These are phyloP conservation scores for Suillus americanus DNA, from an alignment of 768 basidiomycete species.

Conservation along the genomic window DNA sequence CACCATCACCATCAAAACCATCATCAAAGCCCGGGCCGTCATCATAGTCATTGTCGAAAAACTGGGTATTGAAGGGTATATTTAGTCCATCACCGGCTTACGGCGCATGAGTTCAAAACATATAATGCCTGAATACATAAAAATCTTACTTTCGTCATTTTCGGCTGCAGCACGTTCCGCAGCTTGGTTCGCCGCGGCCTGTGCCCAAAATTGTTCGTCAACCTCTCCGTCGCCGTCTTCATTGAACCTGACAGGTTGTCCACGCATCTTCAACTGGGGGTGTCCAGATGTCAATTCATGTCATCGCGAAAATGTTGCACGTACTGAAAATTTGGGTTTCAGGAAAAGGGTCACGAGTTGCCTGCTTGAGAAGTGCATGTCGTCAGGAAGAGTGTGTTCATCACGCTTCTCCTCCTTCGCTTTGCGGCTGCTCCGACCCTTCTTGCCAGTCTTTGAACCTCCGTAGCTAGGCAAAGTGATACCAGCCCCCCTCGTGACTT, in stretches of 20 bases:
- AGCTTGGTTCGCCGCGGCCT: slow-evolving; percentile 84
- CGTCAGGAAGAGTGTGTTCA: slow-evolving; percentile 85
- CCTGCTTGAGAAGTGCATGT: slow-evolving; percentile 94
- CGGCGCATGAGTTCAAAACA: slow-evolving; percentile 23
- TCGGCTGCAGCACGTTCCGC: slow-evolving; percentile 53
- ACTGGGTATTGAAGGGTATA: slow-evolving; percentile 91
- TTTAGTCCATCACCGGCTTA: slow-evolving; percentile 45
- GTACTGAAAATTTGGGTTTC: slow-evolving; percentile 92
- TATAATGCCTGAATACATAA: not conserved
- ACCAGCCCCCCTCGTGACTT: slow-evolving; percentile 66
- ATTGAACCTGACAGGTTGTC: slow-evolving; percentile 55
- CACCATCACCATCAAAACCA: slow-evolving; percentile 45
- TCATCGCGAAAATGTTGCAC: slow-evolving; percentile 27
- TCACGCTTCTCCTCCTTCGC: slow-evolving; percentile 60
- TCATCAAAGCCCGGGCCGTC: slow-evolving; percentile 75
- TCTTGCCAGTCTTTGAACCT: slow-evolving; percentile 26
- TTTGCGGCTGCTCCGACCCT: slow-evolving; percentile 47
- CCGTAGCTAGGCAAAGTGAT: slow-evolving; percentile 66
- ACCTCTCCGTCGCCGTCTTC: slow-evolving; percentile 81
- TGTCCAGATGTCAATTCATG: slow-evolving; percentile 8
- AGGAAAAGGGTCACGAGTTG: slow-evolving; percentile 91
- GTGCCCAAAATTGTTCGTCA: slow-evolving; percentile 97
- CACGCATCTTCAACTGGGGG: slow-evolving; percentile 84
- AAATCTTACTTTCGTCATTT: slow-evolving; percentile 60
- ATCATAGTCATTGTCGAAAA: slow-evolving; percentile 92